Evolutionary conservation across 2,329 filamentous ascomycete genomes (phyloP), one percentile per base, ranked within the genome.

Genomic region (Cyphellophora attinorum): DNA sequence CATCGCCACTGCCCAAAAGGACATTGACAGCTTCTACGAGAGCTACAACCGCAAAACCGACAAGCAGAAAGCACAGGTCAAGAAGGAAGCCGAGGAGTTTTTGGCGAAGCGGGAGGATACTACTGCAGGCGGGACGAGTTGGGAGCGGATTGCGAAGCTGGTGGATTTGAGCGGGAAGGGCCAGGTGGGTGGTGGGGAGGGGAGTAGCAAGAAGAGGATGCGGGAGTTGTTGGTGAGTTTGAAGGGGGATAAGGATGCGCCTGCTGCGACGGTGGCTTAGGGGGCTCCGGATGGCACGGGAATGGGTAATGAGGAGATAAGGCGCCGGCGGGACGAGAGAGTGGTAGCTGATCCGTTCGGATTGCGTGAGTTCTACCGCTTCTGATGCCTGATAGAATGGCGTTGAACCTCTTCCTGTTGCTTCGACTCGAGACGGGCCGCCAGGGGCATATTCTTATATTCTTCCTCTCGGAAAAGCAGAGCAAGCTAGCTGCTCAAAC

Each of bases 11-110:
- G 91, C 91, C 8, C 85, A 86, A 55, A 75, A 88, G 57, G 91
- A 93, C 59, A 93, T 98, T 46, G 91, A 98, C 58, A 91, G 95
- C 59, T 98, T 96, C 65, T 98, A 98, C 70, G 88, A 95, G 56
- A 95, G 94, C 64, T 98, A 98, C 70, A 96, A 96, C 68, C 79
- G 81, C 61, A 94, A 95, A 68, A 89, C 91, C 60, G 91, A 98
- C 59, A 96, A 96, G 73, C 76, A 75, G 40, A 81, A 95, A 48
- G 71, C 81, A 14, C 85, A 93, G 67, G 91, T 89, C 37, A 77
- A 81, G 52, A 81, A 83, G 59, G 91, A 98, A 51, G 91, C 89
- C 5, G 89, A 96, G 54, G 79, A 94, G 55, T 98, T 96, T 61
- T 66, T 96, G 30, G 79, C 75, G 35, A 86, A 70, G 59, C 77